Evolutionary conservation across 2,329 filamentous ascomycete genomes (phyloP).

Genomic region (Nemania bipapillata): DNA sequence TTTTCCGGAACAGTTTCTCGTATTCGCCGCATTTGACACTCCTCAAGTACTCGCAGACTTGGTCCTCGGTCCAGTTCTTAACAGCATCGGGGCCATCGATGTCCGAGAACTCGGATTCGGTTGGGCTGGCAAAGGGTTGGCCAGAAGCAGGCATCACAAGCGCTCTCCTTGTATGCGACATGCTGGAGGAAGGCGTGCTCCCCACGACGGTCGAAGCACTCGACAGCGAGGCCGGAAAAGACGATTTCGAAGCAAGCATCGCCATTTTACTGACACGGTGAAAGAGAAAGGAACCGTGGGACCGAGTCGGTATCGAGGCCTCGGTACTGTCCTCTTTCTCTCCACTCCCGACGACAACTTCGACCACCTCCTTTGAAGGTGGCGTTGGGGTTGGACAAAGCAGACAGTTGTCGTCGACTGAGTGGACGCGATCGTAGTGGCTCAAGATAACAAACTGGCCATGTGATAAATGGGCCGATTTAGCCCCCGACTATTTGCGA

Average conservation of each 20-base stretch:
- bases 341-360: slow-evolving; percentile 23
- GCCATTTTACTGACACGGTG: slow-evolving; percentile 65
- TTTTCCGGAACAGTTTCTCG: slow-evolving; percentile 85
- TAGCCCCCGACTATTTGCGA: slow-evolving; percentile 23
- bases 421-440: slow-evolving; percentile 8
- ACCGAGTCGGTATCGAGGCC: slow-evolving; percentile 18
- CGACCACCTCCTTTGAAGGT: slow-evolving; percentile 30
- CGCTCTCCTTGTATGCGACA: slow-evolving; percentile 64
- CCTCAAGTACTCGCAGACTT: slow-evolving; percentile 88
- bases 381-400: slow-evolving; percentile 33
- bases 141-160: slow-evolving; percentile 61
- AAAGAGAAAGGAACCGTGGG: slow-evolving; percentile 24
- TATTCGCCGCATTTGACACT: slow-evolving; percentile 95
- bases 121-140: slow-evolving; percentile 79
- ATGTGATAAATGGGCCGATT: slow-evolving; percentile 27
- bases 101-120: slow-evolving; percentile 92
- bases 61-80: slow-evolving; percentile 90
- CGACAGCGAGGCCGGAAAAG: slow-evolving; percentile 70
- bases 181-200: slow-evolving; percentile 60
- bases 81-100: slow-evolving; percentile 78
- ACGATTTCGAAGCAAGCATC: slow-evolving; percentile 80
- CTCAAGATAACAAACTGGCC: slow-evolving; percentile 22
- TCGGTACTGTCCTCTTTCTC: slow-evolving; percentile 24
- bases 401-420: slow-evolving; percentile 28
- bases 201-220: slow-evolving; percentile 59